phyloP scores from a whole-genome alignment of 805 yeast species.

The Kuraishia borneana region DNA sequence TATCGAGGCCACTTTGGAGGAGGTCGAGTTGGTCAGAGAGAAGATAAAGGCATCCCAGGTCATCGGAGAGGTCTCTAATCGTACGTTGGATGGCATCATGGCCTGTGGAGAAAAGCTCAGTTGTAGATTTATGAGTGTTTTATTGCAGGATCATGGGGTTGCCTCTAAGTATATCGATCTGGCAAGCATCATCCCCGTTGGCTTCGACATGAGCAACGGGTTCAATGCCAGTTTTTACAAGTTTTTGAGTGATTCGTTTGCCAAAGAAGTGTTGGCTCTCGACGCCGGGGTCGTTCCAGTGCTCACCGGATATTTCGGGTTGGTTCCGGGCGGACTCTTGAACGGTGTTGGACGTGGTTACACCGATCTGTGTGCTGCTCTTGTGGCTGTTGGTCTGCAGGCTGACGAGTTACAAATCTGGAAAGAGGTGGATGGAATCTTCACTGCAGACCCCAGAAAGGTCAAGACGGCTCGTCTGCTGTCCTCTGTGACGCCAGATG shows the following conservation, averaged over 20 bases:
- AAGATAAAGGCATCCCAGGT: conserved; percentile 80
- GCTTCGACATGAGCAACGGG: conserved; percentile 42
- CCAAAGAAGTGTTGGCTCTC: conserved; percentile 28
- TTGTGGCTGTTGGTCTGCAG: conserved; percentile 82
- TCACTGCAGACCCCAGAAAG: conserved; percentile 96
- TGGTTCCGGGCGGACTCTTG: conserved; percentile 90
- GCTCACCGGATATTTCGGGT: conserved; percentile 91
- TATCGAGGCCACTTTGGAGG: conserved; percentile 46
- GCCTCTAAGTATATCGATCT: conserved; percentile 73
- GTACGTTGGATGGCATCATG: conserved; percentile 85
- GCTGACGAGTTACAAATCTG: conserved; percentile 96
- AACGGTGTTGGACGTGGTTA: conserved; percentile 96
- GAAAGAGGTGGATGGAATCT: conserved; percentile 99
- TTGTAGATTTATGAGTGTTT: conserved; percentile 79
- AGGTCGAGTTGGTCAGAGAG: conserved; percentile 57
- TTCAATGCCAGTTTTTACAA: conserved; percentile 60
- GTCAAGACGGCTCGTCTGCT: conserved; percentile 82
- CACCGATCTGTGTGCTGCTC: conserved; percentile 95
- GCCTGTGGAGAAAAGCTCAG: conserved; percentile 90
- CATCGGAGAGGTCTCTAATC: conserved; percentile 82
- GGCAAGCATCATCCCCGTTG: conserved; percentile 57
- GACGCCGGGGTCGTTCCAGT: conserved; percentile 57
- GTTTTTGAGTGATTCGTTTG: conserved; percentile 40
- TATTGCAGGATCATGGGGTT: conserved; percentile 75
- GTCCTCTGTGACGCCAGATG: conserved; percentile 91